Conservation (phyloP, 148 eudicot species). For the Fagopyrum esculentum region DNA sequence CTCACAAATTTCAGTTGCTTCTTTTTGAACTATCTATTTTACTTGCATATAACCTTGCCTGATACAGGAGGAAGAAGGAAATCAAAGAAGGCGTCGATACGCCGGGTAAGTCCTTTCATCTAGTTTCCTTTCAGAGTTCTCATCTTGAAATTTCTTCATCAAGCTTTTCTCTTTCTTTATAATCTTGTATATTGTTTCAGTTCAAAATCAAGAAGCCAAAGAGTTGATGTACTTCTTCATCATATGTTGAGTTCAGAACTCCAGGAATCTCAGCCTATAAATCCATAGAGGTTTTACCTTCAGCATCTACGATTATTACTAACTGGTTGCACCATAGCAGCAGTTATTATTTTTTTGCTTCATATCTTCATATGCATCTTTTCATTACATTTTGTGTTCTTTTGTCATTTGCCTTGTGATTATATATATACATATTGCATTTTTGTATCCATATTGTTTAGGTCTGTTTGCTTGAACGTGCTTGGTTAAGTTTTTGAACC, state of each 20-base stretch:
- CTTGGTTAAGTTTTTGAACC: too few relatives aligned
- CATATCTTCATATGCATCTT: neutral
- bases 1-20: neutral
- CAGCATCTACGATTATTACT: neutral
- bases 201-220: conserved; percentile 60
- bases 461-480: too few relatives aligned
- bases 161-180: neutral
- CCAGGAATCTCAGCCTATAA: conserved; percentile 27
- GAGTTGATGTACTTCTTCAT: conserved; percentile 78
- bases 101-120: conserved; percentile 36
- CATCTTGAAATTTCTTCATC: neutral
- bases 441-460: neutral
- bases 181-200: conserved; percentile 28
- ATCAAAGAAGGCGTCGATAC: conserved; percentile 35
- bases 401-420: neutral
- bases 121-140: neutral
- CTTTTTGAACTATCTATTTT: neutral
- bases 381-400: neutral
- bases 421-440: neutral
- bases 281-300: conserved; percentile 20
- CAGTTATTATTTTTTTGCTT: neutral
- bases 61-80: conserved; percentile 45
- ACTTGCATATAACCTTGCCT: conserved; percentile 1
- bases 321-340: neutral
- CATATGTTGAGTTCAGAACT: conserved; percentile 78